These are phyloP conservation scores for Sinapis alba DNA, from an alignment of 441 rosid species.

Conservation along the genomic window DNA sequence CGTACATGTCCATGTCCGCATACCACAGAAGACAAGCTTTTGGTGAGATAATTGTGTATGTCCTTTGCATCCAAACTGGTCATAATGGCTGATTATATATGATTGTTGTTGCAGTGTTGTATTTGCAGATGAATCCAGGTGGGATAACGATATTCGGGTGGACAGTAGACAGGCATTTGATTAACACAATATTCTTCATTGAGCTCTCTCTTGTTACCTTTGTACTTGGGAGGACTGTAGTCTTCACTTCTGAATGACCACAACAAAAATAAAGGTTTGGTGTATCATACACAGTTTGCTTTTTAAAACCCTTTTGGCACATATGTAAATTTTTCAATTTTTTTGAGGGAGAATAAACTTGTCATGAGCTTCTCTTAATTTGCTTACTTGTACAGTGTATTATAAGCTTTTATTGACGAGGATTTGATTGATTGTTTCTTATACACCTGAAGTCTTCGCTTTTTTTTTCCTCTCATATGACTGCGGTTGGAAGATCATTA, in stretches of 20 bases:
- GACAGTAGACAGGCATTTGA: slow-evolving; percentile 82
- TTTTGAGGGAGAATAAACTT: neutral
- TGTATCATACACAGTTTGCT: slow-evolving; percentile 4
- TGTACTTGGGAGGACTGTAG: slow-evolving; percentile 80
- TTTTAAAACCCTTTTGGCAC: neutral
- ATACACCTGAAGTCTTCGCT: neutral
- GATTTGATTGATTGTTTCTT: neutral
- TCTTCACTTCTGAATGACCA: slow-evolving; percentile 42
- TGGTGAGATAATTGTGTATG: slow-evolving; percentile 40
- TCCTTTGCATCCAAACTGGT: too few relatives aligned
- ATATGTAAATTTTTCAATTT: neutral
- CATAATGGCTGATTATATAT: neutral
- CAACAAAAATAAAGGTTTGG: neutral
- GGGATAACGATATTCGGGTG: slow-evolving; percentile 70
- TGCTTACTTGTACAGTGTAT: neutral
- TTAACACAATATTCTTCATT: slow-evolving; percentile 86
- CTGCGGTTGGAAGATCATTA: neutral
- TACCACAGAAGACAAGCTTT: slow-evolving; percentile 88
- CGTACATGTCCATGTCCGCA: slow-evolving; percentile 71
- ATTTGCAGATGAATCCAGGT: slow-evolving; percentile 86
- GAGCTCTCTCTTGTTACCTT: slow-evolving; percentile 81
- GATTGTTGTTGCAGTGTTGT: slow-evolving; percentile 56
- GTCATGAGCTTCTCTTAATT: slow-evolving; percentile 1
- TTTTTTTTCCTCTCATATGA: neutral
- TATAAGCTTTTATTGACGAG: slow-evolving; percentile 1